phyloP scores from a whole-genome alignment of 179 eudicot species.

The Camellia oleifera region DNA sequence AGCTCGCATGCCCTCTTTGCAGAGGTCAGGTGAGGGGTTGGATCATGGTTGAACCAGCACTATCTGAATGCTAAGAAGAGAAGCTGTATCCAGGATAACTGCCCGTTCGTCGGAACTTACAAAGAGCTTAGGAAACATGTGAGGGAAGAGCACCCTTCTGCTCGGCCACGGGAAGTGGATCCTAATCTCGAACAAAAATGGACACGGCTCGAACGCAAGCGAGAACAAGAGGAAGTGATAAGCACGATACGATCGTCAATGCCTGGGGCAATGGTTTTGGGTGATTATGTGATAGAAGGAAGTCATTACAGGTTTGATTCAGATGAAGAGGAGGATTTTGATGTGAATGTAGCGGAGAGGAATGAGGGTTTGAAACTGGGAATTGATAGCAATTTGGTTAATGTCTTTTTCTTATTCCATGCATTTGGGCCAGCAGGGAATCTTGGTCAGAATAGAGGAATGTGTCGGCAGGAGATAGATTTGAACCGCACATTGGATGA shows the following conservation, averaged over 20 bases:
- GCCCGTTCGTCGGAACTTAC: conserved; percentile 47
- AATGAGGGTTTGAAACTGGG: conserved; percentile 28
- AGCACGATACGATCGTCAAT: conserved; percentile 51
- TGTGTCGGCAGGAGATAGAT: conserved; percentile 25
- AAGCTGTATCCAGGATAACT: conserved; percentile 52
- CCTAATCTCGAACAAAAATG: conserved; percentile 53
- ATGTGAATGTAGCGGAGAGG: conserved; percentile 19
- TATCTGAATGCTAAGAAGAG: conserved; percentile 48
- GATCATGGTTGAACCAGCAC: conserved; percentile 59
- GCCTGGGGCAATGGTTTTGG: conserved; percentile 59
- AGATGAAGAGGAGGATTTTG: conserved; percentile 36
- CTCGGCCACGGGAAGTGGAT: conserved; percentile 55
- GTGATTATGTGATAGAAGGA: conserved; percentile 66
- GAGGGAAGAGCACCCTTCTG: conserved; percentile 50
- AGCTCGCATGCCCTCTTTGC: conserved; percentile 63
- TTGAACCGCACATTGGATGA: conserved; percentile 13
- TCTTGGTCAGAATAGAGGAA: conserved; percentile 18
- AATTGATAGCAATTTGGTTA: conserved; percentile 37
- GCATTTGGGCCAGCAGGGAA: conserved; percentile 42
- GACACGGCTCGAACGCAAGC: conserved; percentile 48
- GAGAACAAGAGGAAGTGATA: conserved; percentile 42
- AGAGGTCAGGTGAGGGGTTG: conserved; percentile 68
- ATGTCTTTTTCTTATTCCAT: conserved; percentile 39
- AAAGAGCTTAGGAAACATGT: conserved; percentile 59
- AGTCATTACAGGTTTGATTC: conserved; percentile 29